Base-by-base conservation (phyloP, 345 rosid genomes). In the Gossypium longicalyx region DNA sequence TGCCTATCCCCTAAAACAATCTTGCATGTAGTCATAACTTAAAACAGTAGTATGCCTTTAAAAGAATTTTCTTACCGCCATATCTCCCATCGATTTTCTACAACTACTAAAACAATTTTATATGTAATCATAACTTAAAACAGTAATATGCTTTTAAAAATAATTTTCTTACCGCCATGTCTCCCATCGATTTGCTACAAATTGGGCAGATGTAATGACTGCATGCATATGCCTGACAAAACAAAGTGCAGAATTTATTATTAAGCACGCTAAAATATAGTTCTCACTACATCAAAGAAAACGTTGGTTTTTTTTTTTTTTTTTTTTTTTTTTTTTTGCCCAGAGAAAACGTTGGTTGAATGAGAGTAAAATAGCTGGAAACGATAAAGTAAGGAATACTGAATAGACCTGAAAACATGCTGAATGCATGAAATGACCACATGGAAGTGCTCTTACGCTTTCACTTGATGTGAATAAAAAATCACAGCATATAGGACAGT, bases 401-500 rank as follows among this genome's bases (percentile, higher is more conserved):
- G 60, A 57, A 71, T 12, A 77, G 63, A 87, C 90, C 90, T 87
- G 90, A 78, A 85, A 87, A 72, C 90, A 87, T 67, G 83, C 85
- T 20, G 90, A 87, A 79, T 87, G 90, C 90, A 87, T 87, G 79
- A 77, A 87, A 83, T 87, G 90, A 48, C 90, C 90, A 15, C 90
- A 87, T 12, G 90, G 90, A 78, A 87, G 89, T 57, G 87, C 90
- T 77, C 86, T 83, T 7, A 85, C 89, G 61, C 78, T 83, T 49
- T 77, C 80, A 73, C 88, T 87, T 76, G 90, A 87, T 17, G 89
- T 85, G 80, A 87, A 87, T 69, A 87, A 83, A 65, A 75, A 80
- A 56, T 87, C 90, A 70, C 87, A 87, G 75, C 90, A 87, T 12
- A 87, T 87, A 44, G 90, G 90, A 56, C 90, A 87, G 57, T 87